Evolutionary conservation across 1,284 basidiomycete genomes (phyloP).

Genomic region (Ceratobasidium papillatum): DNA sequence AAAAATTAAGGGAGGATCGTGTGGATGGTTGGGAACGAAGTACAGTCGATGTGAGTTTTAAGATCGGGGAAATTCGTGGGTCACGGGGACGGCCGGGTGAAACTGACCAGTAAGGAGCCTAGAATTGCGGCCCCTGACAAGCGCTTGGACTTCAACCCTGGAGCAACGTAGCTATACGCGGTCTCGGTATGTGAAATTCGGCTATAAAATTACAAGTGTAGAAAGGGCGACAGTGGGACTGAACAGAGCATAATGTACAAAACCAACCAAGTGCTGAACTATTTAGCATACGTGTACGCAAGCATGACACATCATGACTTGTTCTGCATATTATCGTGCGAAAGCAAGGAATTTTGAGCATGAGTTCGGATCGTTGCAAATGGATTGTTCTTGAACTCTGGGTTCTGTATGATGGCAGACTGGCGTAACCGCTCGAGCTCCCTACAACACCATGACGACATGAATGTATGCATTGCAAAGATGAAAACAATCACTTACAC

Average conservation of each 20-base stretch:
- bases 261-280: background rate
- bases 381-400: conserved; percentile 72
- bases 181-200: background rate
- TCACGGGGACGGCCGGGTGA: conserved; percentile 14
- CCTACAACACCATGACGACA: conserved; percentile 53
- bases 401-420: conserved; percentile 73
- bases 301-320: background rate
- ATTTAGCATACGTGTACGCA: background rate
- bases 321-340: conserved; percentile 51
- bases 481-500: conserved; percentile 63
- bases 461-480: conserved; percentile 18
- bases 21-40: conserved; percentile 12
- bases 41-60: conserved; percentile 17
- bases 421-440: conserved; percentile 73
- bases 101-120: conserved; percentile 20
- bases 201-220: background rate
- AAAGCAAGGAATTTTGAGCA: conserved; percentile 78
- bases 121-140: background rate
- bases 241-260: background rate
- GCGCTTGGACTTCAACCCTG: background rate
- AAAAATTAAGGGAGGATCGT: conserved; percentile 2
- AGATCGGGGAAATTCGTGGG: conserved; percentile 28
- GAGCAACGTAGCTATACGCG: background rate
- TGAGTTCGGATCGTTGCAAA: conserved; percentile 82
- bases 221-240: background rate